Base-by-base conservation (phyloP, 1,284 basidiomycete species). In the Erythrobasidium hasegawianum region DNA sequence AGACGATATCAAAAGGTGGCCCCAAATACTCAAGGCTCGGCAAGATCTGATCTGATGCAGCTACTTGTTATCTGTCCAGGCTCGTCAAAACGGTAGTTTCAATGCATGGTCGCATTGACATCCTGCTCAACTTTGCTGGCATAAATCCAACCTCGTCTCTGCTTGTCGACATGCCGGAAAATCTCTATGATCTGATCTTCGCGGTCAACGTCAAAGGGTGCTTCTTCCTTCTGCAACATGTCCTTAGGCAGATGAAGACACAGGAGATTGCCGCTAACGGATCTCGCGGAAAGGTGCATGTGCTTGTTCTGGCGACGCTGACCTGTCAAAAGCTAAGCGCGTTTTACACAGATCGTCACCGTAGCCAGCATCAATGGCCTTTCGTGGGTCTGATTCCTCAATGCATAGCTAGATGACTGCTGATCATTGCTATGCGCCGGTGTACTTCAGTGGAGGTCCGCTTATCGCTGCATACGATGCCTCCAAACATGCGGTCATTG, bases 281-380 rank as follows among this genome's bases (percentile, higher is more conserved):
- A 2, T 61, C 50, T 5, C 49, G 59, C 27, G 59, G 59, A 14
- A 61, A 61, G 33, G 33, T 33, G 33, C 11, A 11, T 11, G 11
- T 33, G 33, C 4, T 33, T 33, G 11, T 11, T 33, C 5, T 33
- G n/a, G n/a, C n/a, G n/a, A n/a, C n/a, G n/a, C n/a, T n/a, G n/a
- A n/a, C n/a, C n/a, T n/a, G n/a, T 33, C 33, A 33, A 33, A 5
- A 11, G 11, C 33, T 33, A 5, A 33, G n/a, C 33, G 33, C 11
- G 4, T 33, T 11, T 4, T 11, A 11, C 33, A 11, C 33, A 33
- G 40, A 61, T 61, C 26, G 59, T 61, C 27, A 61, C 53, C 24
- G 39, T 61, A 2, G 59, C 59, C 50, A 61, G 59, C 26, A 61
- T 61, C 49, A 61, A 61, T 39, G 59, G 59, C 11, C 52, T 61